Evolutionary conservation across 257 asterid genomes (phyloP).

Genomic region (Salvia splendens): DNA sequence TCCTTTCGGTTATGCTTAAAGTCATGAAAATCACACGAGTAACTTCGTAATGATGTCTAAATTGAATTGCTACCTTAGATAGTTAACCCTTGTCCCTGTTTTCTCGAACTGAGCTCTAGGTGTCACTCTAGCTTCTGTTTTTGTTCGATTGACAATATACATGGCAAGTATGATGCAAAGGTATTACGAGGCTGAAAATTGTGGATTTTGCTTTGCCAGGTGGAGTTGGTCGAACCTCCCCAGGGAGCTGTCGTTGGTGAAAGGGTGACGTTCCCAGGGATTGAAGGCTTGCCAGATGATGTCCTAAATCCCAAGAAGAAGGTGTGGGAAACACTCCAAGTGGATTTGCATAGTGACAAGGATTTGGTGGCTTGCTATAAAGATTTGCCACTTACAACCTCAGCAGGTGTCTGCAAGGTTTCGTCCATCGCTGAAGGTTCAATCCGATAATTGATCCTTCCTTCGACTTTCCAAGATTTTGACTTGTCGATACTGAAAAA

Average conservation of each 20-base stretch:
- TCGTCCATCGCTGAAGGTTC: constrained; percentile 66
- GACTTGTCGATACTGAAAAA: background rate
- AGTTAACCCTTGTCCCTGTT: background rate
- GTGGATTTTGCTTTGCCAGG: constrained; percentile 46
- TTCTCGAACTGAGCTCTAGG: background rate
- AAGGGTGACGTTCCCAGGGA: constrained; percentile 68
- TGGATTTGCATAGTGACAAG: constrained; percentile 62
- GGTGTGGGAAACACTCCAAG: constrained; percentile 92
- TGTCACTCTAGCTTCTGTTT: background rate
- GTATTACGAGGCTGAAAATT: background rate
- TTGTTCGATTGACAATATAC: background rate
- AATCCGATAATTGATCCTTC: constrained; percentile 43
- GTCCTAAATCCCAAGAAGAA: constrained; percentile 88
- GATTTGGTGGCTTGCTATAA: constrained; percentile 77
- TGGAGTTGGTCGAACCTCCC: constrained; percentile 94
- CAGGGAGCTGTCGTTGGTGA: constrained; percentile 70
- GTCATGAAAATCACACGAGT: background rate
- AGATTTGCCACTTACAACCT: constrained; percentile 79
- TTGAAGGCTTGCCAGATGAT: constrained; percentile 69
- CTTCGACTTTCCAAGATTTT: constrained; percentile 18
- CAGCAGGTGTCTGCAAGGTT: constrained; percentile 86
- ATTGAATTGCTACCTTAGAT: background rate
- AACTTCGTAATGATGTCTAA: background rate
- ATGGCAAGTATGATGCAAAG: background rate
- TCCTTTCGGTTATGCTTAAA: background rate